Evolutionary conservation across 176 grass and related monocot species (phyloP), one percentile per base, ranked within the genome.

Genomic region (Carex parvula): DNA sequence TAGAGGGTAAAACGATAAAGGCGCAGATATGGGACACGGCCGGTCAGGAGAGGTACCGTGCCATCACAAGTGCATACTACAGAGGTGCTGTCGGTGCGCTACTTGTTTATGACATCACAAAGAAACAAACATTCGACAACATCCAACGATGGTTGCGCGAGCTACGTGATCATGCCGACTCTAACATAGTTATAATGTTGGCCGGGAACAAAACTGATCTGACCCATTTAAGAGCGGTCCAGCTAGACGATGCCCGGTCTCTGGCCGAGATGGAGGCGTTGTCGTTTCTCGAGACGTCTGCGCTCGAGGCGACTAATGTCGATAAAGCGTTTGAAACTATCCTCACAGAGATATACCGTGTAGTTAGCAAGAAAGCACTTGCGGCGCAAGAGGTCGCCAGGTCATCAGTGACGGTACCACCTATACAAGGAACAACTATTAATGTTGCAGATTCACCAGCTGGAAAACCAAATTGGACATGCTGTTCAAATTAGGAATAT

Each of bases 1-100:
- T 78, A 35, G 86, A 87, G 58, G 80, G 79, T 10, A 76, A 63
- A 37, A 77, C 68, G 14, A 42, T 87, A 50, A 87, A 87, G 81
- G 80, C 86, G 33, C 86, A 87, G 64, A 77, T 87, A 77, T 87
- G 86, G 86, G 86, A 87, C 67, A 87, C 86, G 6, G 86, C 86
- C 6, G 80, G 86, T 21, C 86, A 87, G 42, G 86, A 87, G 61
- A 81, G 86, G 68, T 87, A 87, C 24, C 86, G 80, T 11, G 86
- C 86, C n/a, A 87, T 87, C 17, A 87, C 86, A 52, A 83, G 81
- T 22, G 81, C 81, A 1, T 83, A 83, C 41, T 83, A 83, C 81
- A 64, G 86, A 70, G 86, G 86, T 18, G 80, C 86, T 2, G 80
- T 77, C 7, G 86, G 86, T 14, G 86, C 86, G 0, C 24, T 87